Conservation (phyloP, 1,284 basidiomycete genomes). For the Pisolithus thermaeus region DNA sequence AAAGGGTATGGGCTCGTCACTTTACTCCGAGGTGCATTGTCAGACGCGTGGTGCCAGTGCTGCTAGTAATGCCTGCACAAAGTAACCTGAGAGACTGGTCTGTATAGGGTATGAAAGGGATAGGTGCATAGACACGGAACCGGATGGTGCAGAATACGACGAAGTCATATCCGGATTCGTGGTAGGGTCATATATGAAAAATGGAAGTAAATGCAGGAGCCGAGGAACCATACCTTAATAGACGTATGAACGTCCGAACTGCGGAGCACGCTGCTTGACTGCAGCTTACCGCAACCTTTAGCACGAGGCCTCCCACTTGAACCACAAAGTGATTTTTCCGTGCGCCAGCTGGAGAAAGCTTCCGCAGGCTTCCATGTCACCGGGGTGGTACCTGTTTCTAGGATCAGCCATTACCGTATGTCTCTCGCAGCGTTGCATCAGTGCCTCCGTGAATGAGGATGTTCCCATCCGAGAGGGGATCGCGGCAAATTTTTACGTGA, state of each 20-base stretch:
- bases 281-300: conserved; percentile 71
- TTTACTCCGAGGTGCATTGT: not conserved
- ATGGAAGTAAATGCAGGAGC: conserved; percentile 41
- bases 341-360: conserved; percentile 51
- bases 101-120: conserved; percentile 19
- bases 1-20: conserved; percentile 8
- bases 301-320: conserved; percentile 51
- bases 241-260: conserved; percentile 8
- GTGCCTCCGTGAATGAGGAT: conserved; percentile 76
- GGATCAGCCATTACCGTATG: conserved; percentile 67
- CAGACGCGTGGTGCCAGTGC: not conserved
- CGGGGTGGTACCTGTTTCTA: conserved; percentile 54
- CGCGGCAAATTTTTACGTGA: conserved; percentile 63
- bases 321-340: conserved; percentile 71
- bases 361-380: conserved; percentile 52
- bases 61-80: conserved; percentile 6
- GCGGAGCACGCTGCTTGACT: not conserved
- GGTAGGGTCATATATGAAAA: conserved; percentile 46
- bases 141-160: conserved; percentile 28
- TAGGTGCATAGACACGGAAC: conserved; percentile 15
- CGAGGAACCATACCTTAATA: conserved; percentile 39
- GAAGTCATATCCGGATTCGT: conserved; percentile 23
- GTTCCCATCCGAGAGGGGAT: conserved; percentile 47
- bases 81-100: conserved; percentile 10
- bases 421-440: conserved; percentile 48